Conservation (phyloP, 768 basidiomycete species). For the Collybiopsis confluens region DNA sequence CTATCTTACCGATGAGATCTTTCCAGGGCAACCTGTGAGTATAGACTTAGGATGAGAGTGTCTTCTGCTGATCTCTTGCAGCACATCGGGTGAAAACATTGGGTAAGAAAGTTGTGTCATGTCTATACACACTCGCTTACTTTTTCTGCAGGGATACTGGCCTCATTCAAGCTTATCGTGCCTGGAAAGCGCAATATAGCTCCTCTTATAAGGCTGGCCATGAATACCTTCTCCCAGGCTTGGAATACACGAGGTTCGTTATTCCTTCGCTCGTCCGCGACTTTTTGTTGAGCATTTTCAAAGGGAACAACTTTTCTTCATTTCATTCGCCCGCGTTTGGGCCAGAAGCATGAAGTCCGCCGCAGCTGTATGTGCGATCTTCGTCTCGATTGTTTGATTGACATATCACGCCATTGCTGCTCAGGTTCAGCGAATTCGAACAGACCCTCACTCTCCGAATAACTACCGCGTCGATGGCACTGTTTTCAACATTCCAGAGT, state of each 20-base stretch:
- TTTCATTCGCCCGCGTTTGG: constrained; percentile 88
- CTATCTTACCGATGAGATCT: not conserved
- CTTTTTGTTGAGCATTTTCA: constrained; percentile 5
- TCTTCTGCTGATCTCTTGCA: constrained; percentile 19
- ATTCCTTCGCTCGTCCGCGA: constrained; percentile 4
- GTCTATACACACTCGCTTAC: not conserved
- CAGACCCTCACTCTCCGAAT: constrained; percentile 86
- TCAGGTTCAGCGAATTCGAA: constrained; percentile 73
- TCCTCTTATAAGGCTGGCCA: constrained; percentile 51
- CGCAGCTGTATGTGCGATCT: constrained; percentile 51
- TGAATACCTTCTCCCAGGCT: constrained; percentile 78
- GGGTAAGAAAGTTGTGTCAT: constrained; percentile 36
- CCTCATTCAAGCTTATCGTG: constrained; percentile 81
- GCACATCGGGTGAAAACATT: constrained; percentile 90
- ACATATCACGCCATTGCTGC: not conserved
- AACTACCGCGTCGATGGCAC: constrained; percentile 84
- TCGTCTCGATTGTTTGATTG: not conserved
- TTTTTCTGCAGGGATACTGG: constrained; percentile 50
- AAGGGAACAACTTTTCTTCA: constrained; percentile 93
- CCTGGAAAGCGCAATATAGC: constrained; percentile 81
- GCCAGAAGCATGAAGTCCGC: constrained; percentile 76
- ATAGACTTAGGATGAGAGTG: constrained; percentile 7
- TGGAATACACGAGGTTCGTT: constrained; percentile 65
- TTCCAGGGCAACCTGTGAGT: constrained; percentile 70
- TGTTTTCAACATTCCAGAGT: constrained; percentile 81